Evolutionary conservation across 495 filamentous ascomycete genomes (phyloP).

Genomic region (Saxispiralis lemnorum): DNA sequence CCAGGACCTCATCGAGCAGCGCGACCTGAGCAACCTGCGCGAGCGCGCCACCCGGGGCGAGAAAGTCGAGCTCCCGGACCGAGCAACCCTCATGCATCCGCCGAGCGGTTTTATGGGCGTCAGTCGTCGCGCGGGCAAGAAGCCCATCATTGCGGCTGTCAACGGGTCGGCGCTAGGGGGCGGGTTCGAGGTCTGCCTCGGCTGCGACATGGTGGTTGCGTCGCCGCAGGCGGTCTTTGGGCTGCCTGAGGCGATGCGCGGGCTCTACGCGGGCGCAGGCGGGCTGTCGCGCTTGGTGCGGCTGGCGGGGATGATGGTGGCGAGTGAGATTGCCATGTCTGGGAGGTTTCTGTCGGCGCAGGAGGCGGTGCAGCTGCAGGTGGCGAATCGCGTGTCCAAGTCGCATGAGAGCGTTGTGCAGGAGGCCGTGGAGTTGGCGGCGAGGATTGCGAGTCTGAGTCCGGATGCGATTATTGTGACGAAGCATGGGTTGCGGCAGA

Average conservation of each 20-base stretch:
- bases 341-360: slow-evolving; percentile 39
- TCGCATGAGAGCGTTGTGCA: slow-evolving; percentile 11
- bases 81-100: slow-evolving; percentile 4
- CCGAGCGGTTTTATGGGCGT: slow-evolving; percentile 23
- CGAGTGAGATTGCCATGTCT: slow-evolving; percentile 52
- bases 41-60: slow-evolving; percentile 4
- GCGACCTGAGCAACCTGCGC: slow-evolving; percentile 8
- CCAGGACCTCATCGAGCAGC: slow-evolving; percentile 32
- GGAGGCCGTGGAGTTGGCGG: slow-evolving; percentile 27
- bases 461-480: slow-evolving; percentile 56
- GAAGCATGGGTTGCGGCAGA: slow-evolving; percentile 46
- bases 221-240: slow-evolving; percentile 36
- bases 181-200: slow-evolving; percentile 55
- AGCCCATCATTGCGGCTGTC: slow-evolving; percentile 61
- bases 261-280: slow-evolving; percentile 54
- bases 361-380: slow-evolving; percentile 50
- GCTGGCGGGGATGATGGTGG: slow-evolving; percentile 48
- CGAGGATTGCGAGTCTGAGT: slow-evolving; percentile 40
- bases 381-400: slow-evolving; percentile 35
- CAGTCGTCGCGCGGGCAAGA: slow-evolving; percentile 29
- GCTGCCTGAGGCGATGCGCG: slow-evolving; percentile 52
- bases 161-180: slow-evolving; percentile 57
- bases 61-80: slow-evolving; percentile 6
- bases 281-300: slow-evolving; percentile 50
- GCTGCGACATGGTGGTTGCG: slow-evolving; percentile 54